A percentile compares a stretch with the other conserved stretches of the same genome.
phyloP scores from a whole-genome alignment of 2,329 filamentous ascomycete genomes.

The Diplodia sapinea region DNA sequence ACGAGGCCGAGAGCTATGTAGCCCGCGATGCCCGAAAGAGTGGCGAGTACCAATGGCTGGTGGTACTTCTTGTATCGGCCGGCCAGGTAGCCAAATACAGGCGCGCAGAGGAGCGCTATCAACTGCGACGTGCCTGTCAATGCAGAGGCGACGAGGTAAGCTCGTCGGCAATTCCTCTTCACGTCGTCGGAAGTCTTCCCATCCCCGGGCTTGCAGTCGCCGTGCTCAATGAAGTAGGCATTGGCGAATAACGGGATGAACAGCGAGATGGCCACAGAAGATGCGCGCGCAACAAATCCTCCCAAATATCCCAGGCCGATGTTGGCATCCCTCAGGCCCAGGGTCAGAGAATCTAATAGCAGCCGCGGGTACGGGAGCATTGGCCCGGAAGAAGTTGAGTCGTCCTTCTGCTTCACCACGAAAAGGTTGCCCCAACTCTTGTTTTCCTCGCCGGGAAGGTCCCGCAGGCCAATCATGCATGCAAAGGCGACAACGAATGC shows the following conservation, averaged over 20 bases:
- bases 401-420: constrained; percentile 36
- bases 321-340: constrained; percentile 76
- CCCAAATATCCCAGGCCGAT: constrained; percentile 90
- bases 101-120: constrained; percentile 81
- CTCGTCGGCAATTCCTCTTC: constrained; percentile 81
- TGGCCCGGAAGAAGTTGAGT: constrained; percentile 40
- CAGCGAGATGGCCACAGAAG: constrained; percentile 90
- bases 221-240: constrained; percentile 81
- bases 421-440: constrained; percentile 68
- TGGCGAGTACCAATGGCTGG: constrained; percentile 73
- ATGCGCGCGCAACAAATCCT: constrained; percentile 88
- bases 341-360: constrained; percentile 51
- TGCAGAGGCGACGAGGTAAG: constrained; percentile 86
- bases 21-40: constrained; percentile 75
- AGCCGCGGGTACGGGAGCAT: constrained; percentile 62
- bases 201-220: constrained; percentile 68
- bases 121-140: constrained; percentile 89
- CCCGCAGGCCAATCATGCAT: constrained; percentile 78
- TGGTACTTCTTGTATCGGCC: constrained; percentile 68
- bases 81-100: constrained; percentile 85
- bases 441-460: constrained; percentile 72
- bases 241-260: constrained; percentile 95
- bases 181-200: constrained; percentile 62
- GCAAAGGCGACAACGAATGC: constrained; percentile 74
- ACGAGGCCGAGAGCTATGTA: constrained; percentile 80